Base-by-base conservation (phyloP, 768 basidiomycete species). In the Pisolithus orientalis region DNA sequence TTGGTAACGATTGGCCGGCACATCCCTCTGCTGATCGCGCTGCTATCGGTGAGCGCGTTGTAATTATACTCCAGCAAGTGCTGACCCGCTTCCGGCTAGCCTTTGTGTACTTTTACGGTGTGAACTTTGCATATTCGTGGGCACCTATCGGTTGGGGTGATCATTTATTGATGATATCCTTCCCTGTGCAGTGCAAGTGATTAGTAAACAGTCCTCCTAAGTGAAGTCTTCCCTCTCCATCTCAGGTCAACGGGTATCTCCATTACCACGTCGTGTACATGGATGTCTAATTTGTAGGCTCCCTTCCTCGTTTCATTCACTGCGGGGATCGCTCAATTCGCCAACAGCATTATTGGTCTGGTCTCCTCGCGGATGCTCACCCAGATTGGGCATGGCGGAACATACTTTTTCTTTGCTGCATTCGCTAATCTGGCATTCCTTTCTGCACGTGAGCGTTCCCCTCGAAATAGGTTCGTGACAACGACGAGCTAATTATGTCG, bases 151-250 rank as follows among this genome's bases (percentile, higher is more conserved):
- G 66, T 32, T 65, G 62, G 58, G 58, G 61, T 65, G 54, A 6
- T 55, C 25, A 32, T n/a, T 25, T 44, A 11, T 3, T 54, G 27
- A 40, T 46, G 24, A 44, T 13, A 43, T 37, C 9, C 48, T 54
- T 54, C 17, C 9, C 28, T 39, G 39, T 47, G 6, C 17, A 31
- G 61, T 53, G 40, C 51, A 7, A 1, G 48, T n/a, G 52, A 59
- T 5, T 58, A 54, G 27, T 54, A 55, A 57, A 67, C 57, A 65
- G 69, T 75, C 9, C 63, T 74, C 44, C 71, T 72, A 11, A 67
- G 66, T 28, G 73, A 74, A 54, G 61, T 74, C 34, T 74, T 74
- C 42, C 73, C 73, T n/a, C 52, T 74, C 37, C 71, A 72, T 42
- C 64, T 72, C 13, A 60, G 73, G 31, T 68, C 71, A 9, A 74